These are phyloP conservation scores for Kurtzmaniella cleridarum DNA, from an alignment of 805 yeast species.

Conservation along the genomic window DNA sequence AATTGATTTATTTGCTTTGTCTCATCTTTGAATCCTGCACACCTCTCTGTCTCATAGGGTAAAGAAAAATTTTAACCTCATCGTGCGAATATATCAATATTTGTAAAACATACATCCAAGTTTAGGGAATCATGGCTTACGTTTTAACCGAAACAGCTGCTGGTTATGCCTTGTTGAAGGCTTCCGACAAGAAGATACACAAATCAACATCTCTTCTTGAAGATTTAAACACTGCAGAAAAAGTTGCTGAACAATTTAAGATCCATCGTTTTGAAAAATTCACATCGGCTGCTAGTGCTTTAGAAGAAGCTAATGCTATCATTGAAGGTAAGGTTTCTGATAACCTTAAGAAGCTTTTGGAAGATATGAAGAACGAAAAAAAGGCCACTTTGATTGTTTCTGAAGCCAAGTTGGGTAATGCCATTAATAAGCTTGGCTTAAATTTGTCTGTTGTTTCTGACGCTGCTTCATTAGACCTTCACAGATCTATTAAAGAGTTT, in stretches of 20 bases:
- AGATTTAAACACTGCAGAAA: constrained; percentile 77
- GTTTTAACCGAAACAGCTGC: constrained; percentile 98
- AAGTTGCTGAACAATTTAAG: constrained; percentile 86
- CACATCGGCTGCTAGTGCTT: constrained; percentile 88
- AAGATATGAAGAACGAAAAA: constrained; percentile 73
- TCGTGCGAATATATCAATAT: constrained; percentile 2
- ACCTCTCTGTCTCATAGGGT: no score
- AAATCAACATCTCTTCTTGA: constrained; percentile 69
- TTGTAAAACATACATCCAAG: constrained; percentile 1
- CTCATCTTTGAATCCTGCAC: no score
- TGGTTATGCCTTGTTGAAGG: constrained; percentile 96
- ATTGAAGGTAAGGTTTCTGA: constrained; percentile 92
- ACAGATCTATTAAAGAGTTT: constrained; percentile 92
- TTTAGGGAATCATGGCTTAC: constrained; percentile 54
- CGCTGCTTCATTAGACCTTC: constrained; percentile 89
- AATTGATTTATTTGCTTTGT: background rate
- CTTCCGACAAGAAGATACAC: constrained; percentile 95
- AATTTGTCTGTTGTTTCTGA: constrained; percentile 87
- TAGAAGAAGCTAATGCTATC: constrained; percentile 89
- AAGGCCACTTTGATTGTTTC: constrained; percentile 85
- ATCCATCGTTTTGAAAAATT: constrained; percentile 95
- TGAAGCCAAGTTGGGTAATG: constrained; percentile 92
- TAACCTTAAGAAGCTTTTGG: constrained; percentile 71
- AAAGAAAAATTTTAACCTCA: constrained; percentile 7
- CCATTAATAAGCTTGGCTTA: constrained; percentile 90